Base-by-base conservation (phyloP, 768 basidiomycete species). In the Asterophora lycoperdoides region DNA sequence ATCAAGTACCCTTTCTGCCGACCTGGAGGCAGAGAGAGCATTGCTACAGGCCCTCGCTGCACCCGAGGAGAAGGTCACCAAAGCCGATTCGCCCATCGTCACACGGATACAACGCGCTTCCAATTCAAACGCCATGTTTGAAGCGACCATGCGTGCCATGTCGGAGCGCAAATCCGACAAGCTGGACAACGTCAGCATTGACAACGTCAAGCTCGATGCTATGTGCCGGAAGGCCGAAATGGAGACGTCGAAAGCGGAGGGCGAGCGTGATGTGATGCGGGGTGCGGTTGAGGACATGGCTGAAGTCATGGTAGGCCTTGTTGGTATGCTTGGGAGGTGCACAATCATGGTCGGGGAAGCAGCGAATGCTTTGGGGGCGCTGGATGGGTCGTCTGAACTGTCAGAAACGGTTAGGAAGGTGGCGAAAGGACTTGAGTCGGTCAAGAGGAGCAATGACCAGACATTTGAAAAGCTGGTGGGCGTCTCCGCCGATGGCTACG, bases 61-160 rank as follows among this genome's bases (percentile, higher is more conserved):
- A 5, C 80, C 86, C 1, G 89, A 93, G 62, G 89, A 92, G 62
- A 75, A 81, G 46, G 78, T 73, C 17, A 60, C 84, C 41, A 80
- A 75, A 58, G 62, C 80, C 2, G 74, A 77, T 39, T 87, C 89
- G 7, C 62, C 75, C 0, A 64, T 89, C 36, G 78, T 75, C 51
- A 64, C 69, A 44, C 77, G 82, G 47, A 62, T 89, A 23, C 78
- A 81, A 59, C 80, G 84, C 5, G 84, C 89, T 3, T 75, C 76
- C 49, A 93, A 91, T 61, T 82, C 88, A 4, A 75, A 71, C 52
- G 81, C 84, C 28, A 86, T 93, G 77, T 90, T 93, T 60, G 88
- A 90, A 40, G 90, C 88, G 13, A 89, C 86, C 32, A 77, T 93
- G 61, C 80, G 86, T n/a, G 89, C 89, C 13, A 83, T 84, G 41